Base-by-base conservation (phyloP, 108 stramenopile species). In the Discostella pseudostelligera region DNA sequence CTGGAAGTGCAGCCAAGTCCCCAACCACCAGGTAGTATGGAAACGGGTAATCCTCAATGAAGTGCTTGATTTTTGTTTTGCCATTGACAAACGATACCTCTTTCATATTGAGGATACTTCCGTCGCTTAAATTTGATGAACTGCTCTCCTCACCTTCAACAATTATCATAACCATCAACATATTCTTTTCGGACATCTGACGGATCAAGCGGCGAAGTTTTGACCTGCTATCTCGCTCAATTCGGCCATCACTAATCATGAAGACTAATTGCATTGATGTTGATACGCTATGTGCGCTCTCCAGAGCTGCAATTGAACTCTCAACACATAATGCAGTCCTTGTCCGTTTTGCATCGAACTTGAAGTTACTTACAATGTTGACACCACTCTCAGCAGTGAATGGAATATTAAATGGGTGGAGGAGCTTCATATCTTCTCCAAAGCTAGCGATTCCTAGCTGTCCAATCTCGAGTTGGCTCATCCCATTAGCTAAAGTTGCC, bases 41-140 rank as follows among this genome's bases (percentile, higher is more conserved):
- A 63, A 99, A 98, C 3, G 99, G 99, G 67, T 96, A 99, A 65
- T 95, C 97, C 46, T 98, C 99, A 21, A 99, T 91, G 84, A 98
- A 99, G 21, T 79, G 70, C 62, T 80, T 96, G 43, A 95, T 83
- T 39, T 92, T 79, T 9, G 96, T 88, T 50, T 94, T 94, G 10
- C 96, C 96, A 22, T 90, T 84, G n/a, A 83, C 88, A 72, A 97
- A 98, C 17, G 80, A 78, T 0, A 97, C 97, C 63, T 94, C 87
- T 62, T 96, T 92, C 85, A 96, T 98, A 61, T 95, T 83, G 61
- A 97, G 70, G 39, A 99, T 96, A 63, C 92, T 95, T 36, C 96
- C 93, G 29, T 85, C 86, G 44, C 83, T 93, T 14, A 68, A 66
- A 40, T 60, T 70, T 43, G 62, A 37, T 8, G 54, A 25, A 21